Conservation (phyloP, 495 filamentous ascomycete species). For the Neurospora sp. region DNA sequence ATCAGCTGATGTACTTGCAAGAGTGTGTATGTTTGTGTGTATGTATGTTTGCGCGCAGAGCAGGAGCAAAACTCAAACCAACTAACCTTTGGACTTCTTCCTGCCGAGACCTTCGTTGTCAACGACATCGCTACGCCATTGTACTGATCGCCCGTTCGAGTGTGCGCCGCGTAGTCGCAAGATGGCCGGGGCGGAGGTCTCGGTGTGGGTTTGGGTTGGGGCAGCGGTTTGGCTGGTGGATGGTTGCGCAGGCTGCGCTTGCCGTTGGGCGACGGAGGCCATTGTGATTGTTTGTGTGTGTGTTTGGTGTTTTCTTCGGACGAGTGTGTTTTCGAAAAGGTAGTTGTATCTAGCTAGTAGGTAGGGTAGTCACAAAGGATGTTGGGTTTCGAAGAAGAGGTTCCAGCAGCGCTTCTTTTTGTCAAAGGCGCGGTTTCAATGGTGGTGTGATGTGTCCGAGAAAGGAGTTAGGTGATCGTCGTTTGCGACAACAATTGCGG, state of each 20-base stretch:
- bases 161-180: conserved; percentile 37
- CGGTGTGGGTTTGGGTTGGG: conserved; percentile 5
- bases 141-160: conserved; percentile 45
- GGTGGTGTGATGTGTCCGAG: neutral
- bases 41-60: neutral
- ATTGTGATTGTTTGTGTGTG: conserved; percentile 3
- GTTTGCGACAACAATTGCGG: neutral
- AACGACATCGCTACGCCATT: conserved; percentile 88
- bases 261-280: conserved; percentile 11
- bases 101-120: conserved; percentile 94
- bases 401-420: neutral
- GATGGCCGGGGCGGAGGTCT: conserved; percentile 27
- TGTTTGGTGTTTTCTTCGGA: neutral
- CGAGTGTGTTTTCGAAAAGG: neutral
- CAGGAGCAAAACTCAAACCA: neutral
- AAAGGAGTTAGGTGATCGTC: neutral
- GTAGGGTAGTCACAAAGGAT: neutral
- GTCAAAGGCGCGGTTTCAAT: neutral
- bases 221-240: conserved; percentile 12
- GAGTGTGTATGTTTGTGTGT: neutral
- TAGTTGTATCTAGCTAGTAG: neutral
- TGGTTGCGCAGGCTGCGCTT: conserved; percentile 8
- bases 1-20: neutral
- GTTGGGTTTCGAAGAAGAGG: neutral
- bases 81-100: conserved; percentile 83